Percentiles rank a stretch among this genome's conserved stretches.
phyloP scores from a whole-genome alignment of 2,329 filamentous ascomycete species.

The Paecilomyces fulvus region DNA sequence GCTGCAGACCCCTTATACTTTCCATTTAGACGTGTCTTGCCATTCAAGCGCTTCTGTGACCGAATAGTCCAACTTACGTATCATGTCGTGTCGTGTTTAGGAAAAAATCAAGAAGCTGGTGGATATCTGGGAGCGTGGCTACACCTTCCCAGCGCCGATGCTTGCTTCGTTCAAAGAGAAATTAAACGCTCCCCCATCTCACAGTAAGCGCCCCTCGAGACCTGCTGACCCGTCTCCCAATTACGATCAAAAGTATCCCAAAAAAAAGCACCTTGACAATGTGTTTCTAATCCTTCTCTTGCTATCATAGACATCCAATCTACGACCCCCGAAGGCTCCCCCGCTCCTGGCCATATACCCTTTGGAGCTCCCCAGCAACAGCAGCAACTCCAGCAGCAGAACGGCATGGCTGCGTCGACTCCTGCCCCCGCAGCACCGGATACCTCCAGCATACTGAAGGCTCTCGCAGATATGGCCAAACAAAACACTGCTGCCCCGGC shows the following conservation, averaged over 20 bases:
- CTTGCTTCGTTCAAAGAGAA: conserved; percentile 77
- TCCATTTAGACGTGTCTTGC: conserved; percentile 16
- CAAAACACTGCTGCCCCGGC: conserved; percentile 53
- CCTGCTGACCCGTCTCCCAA: conserved; percentile 4
- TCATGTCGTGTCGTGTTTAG: conserved; percentile 48
- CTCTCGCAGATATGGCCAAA: conserved; percentile 70
- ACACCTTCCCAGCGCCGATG: conserved; percentile 77
- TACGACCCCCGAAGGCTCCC: conserved; percentile 58
- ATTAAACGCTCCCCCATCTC: conserved; percentile 52
- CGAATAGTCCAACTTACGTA: conserved; percentile 43
- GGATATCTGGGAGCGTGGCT: conserved; percentile 95
- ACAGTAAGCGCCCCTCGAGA: conserved; percentile 50
- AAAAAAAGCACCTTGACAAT: conserved; percentile 1
- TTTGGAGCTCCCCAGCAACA: conserved; percentile 27
- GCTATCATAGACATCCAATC: conserved; percentile 49
- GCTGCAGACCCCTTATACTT: conserved; percentile 12
- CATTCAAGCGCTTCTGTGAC: conserved; percentile 15
- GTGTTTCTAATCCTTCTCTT: conserved; percentile 19
- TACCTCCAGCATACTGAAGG: conserved; percentile 62
- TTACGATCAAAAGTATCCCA: background rate
- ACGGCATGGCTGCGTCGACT: conserved; percentile 13
- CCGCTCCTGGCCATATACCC: conserved; percentile 36
- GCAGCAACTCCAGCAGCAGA: conserved; percentile 15
- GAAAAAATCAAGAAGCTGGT: conserved; percentile 93
- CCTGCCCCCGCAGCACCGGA: conserved; percentile 39